A percentile compares a stretch with the other conserved stretches of the same genome.
These are phyloP conservation scores for Dothistroma septosporum DNA, from an alignment of 2,329 filamentous ascomycete species.

Conservation along the genomic window DNA sequence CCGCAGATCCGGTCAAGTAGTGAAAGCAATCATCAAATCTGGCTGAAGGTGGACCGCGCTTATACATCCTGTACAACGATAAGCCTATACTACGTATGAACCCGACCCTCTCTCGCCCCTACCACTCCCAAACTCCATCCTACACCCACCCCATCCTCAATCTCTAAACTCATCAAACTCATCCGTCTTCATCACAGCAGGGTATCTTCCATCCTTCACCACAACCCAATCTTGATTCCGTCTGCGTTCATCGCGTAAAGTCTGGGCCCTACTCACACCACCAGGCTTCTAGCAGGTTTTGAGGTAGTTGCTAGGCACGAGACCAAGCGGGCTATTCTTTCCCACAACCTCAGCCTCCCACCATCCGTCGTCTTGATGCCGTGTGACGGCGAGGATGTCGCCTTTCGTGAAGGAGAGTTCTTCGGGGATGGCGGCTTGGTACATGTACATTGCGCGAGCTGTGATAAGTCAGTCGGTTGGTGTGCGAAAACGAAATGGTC, in stretches of 20 bases:
- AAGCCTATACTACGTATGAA: not conserved
- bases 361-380: constrained; percentile 96
- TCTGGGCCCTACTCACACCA: not conserved
- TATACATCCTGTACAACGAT: not conserved
- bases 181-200: not conserved
- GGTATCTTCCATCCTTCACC: not conserved
- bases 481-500: not conserved
- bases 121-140: not conserved
- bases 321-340: constrained; percentile 50
- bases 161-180: not conserved
- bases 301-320: constrained; percentile 65
- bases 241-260: not conserved
- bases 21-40: too few relatives aligned
- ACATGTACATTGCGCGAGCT: constrained; percentile 89
- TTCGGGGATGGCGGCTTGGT: constrained; percentile 89
- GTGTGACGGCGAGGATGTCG: constrained; percentile 80
- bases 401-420: constrained; percentile 91
- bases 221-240: not conserved
- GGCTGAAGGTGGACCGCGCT: not conserved
- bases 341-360: constrained; percentile 95
- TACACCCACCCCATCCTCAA: not conserved
- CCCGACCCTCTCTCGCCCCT: not conserved
- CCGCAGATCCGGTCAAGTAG: too few relatives aligned
- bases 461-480: constrained; percentile 12
- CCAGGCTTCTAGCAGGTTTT: constrained; percentile 48